phyloP scores from a whole-genome alignment of 225 moss, liverwort and hornwort species.

The Ulota crispa region DNA sequence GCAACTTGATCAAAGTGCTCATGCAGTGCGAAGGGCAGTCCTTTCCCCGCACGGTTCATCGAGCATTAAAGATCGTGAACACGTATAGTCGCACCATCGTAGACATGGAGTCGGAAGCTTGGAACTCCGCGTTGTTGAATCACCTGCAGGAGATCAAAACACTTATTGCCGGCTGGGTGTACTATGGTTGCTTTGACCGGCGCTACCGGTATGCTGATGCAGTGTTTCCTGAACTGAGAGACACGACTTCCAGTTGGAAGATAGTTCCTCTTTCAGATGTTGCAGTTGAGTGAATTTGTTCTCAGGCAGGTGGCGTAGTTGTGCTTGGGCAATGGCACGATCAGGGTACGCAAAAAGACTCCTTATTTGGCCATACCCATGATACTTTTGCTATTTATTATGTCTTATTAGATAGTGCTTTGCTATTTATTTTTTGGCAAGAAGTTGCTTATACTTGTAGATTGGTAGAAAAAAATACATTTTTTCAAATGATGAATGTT shows the following conservation, averaged over 20 bases:
- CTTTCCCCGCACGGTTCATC: not conserved
- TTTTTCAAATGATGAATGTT: no score
- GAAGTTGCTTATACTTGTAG: no score
- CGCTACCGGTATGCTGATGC: conserved; percentile 5
- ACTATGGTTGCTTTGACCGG: not conserved
- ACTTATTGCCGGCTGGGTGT: not conserved
- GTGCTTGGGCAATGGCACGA: no score
- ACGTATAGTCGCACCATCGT: not conserved
- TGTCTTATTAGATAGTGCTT: no score
- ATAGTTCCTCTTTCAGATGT: not conserved
- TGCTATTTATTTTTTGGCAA: no score
- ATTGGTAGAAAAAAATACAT: no score
- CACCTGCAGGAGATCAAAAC: not conserved
- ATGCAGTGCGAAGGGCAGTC: not conserved
- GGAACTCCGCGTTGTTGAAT: not conserved
- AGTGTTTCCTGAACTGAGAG: not conserved
- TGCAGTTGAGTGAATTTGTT: no score
- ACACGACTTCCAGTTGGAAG: no score
- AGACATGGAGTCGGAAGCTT: not conserved
- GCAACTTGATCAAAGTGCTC: conserved; percentile 7
- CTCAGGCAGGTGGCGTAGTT: no score
- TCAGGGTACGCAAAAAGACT: no score
- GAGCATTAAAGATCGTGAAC: not conserved
- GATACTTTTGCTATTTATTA: no score
- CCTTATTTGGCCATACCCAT: no score